Base-by-base conservation (phyloP, 495 filamentous ascomycete species). In the Aspergillus steynii region DNA sequence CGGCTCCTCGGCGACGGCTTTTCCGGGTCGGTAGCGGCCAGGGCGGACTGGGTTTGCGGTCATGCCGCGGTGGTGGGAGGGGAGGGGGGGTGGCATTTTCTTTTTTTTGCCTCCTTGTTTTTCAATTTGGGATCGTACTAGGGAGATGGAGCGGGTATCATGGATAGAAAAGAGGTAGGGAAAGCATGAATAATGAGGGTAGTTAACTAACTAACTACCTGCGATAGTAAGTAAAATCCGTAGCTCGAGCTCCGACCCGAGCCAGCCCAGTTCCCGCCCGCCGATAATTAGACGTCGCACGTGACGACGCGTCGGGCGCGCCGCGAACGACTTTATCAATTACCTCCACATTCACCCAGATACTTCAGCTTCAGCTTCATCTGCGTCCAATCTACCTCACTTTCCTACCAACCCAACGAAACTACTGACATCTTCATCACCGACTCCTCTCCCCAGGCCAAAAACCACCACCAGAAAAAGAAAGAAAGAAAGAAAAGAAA, bases 41-140 rank as follows among this genome's bases (percentile, higher is more conserved):
- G 93, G 90, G 66, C 87, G 87, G 61, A 89, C 74, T 4, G 91
- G 92, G 71, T 99, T 97, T 49, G 92, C 92, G 66, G 94, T 97
- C 94, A 99, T 97, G 61, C 90, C 88, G 77, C 92, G 94, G 56
- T 77, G 72, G n/a, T 67, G 61, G 56, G 77, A 76, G 29, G 76
- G 75, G 42, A 80, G 70, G 8, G 75, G 77, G 56, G 77, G 78
- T 65, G 92, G 88, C 92, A 96, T 96, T 56, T 65, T 80, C 78
- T 55, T 56, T 61, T 14, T 42, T 7, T 34, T 7, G 6, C 31
- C 6, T 3, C 20, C 9, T 34, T 9, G 37, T 42, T 42, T 3
- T 14, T 42, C 9, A 37, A 37, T 37, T 20, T 20, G 37, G 10
- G 37, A 14, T 42, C 28, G 46, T 55, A 47, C 29, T 57, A 49